Evolutionary conservation across 1,139 yeast genomes (phyloP).

Genomic region (Taphrina sp.): DNA sequence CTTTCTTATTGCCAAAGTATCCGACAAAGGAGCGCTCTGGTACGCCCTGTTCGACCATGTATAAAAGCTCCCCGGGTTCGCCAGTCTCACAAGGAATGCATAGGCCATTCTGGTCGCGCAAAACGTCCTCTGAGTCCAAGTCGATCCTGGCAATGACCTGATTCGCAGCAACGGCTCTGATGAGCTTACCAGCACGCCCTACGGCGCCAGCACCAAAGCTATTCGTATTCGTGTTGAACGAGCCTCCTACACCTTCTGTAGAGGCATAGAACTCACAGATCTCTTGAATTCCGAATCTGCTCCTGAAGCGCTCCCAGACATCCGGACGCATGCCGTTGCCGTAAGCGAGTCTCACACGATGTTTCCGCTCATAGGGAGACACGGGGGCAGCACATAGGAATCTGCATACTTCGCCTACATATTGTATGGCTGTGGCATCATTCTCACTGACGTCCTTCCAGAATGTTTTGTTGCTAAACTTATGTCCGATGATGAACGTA

Average conservation of each 20-base stretch:
- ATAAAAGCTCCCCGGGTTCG: slow-evolving; percentile 82
- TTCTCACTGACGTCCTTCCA: slow-evolving; percentile 84
- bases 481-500: slow-evolving; percentile 72
- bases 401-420: slow-evolving; percentile 94
- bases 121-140: slow-evolving; percentile 56
- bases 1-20: slow-evolving; percentile 75
- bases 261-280: slow-evolving; percentile 94
- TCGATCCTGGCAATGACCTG: slow-evolving; percentile 32
- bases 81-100: slow-evolving; percentile 52
- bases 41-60: slow-evolving; percentile 19
- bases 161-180: slow-evolving; percentile 44
- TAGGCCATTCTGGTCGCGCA: slow-evolving; percentile 74
- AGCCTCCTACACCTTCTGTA: slow-evolving; percentile 88
- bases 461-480: slow-evolving; percentile 78
- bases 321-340: slow-evolving; percentile 95
- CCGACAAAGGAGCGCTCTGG: slow-evolving; percentile 72
- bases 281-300: slow-evolving; percentile 67
- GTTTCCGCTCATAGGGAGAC: slow-evolving; percentile 65
- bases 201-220: slow-evolving; percentile 87
- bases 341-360: slow-evolving; percentile 67
- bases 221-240: slow-evolving; percentile 77
- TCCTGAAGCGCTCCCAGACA: slow-evolving; percentile 79
- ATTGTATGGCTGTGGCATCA: slow-evolving; percentile 78
- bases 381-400: slow-evolving; percentile 66
- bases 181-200: slow-evolving; percentile 72